phyloP scores from a whole-genome alignment of 2,329 filamentous ascomycete genomes.

The Monascus ruber region DNA sequence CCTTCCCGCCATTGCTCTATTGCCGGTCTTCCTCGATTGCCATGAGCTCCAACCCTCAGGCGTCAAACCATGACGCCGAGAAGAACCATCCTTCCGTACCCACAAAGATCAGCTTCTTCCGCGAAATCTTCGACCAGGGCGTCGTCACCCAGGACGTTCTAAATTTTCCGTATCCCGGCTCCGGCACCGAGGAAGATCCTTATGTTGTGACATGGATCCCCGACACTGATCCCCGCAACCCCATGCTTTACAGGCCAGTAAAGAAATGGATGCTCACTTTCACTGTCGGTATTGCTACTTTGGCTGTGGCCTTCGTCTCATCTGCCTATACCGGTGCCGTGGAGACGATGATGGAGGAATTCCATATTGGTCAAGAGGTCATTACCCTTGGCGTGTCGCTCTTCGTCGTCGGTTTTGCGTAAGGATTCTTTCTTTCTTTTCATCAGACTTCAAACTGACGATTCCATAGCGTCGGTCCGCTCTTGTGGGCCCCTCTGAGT shows the following conservation, averaged over 20 bases:
- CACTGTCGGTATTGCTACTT: constrained; percentile 26
- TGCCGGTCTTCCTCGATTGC: background rate
- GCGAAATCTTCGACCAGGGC: constrained; percentile 20
- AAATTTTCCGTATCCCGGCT: constrained; percentile 23
- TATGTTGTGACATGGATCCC: constrained; percentile 34
- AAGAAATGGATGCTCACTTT: constrained; percentile 33
- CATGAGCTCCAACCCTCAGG: background rate
- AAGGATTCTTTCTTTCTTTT: constrained; percentile 1
- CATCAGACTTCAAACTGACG: background rate
- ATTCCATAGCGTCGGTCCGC: constrained; percentile 17
- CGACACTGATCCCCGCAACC: constrained; percentile 30
- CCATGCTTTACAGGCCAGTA: constrained; percentile 20
- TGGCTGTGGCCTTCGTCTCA: constrained; percentile 33
- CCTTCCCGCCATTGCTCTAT: no score
- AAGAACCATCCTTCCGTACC: constrained; percentile 16
- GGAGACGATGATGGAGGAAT: constrained; percentile 22
- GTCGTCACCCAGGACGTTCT: constrained; percentile 24
- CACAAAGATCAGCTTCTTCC: constrained; percentile 24
- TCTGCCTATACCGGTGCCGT: constrained; percentile 33
- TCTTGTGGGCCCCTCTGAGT: constrained; percentile 34
- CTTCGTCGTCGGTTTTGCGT: constrained; percentile 36
- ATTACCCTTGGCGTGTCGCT: constrained; percentile 34
- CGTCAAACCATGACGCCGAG: constrained; percentile 5
- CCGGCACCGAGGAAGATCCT: constrained; percentile 31
- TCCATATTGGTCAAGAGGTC: constrained; percentile 25